These are phyloP conservation scores for Oryza glumipatula DNA, from an alignment of 176 grass and related monocot genomes.

Conservation along the genomic window DNA sequence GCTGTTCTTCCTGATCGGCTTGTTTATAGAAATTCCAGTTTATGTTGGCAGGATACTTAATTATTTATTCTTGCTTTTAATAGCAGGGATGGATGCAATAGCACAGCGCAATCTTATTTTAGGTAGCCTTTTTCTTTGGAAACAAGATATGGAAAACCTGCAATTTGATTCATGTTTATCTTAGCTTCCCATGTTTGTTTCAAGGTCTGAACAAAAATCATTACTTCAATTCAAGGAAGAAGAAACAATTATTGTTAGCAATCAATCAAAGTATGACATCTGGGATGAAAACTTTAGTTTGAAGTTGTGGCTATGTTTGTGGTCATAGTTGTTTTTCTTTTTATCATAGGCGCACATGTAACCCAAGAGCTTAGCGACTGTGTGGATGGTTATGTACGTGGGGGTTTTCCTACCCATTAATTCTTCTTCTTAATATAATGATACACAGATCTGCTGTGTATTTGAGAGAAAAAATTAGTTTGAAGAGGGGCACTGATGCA, in stretches of 20 bases:
- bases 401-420: no score
- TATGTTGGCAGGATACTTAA: conserved; percentile 26
- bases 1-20: conserved; percentile 19
- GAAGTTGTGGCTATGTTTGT: background rate
- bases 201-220: background rate
- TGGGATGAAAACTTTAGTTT: background rate
- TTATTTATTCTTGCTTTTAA: conserved; percentile 33
- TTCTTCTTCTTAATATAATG: no score
- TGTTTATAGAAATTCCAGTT: conserved; percentile 30
- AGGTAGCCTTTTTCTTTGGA: conserved; percentile 21
- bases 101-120: conserved; percentile 44
- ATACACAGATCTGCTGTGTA: no score
- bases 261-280: conserved; percentile 4
- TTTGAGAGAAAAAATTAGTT: background rate
- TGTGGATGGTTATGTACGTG: no score
- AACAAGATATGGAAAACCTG: conserved; percentile 8
- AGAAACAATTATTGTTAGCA: background rate
- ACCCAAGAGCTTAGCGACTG: no score
- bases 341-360: no score
- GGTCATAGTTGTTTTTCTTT: no score
- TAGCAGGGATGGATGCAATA: conserved; percentile 28
- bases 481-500: background rate
- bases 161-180: background rate
- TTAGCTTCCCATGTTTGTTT: conserved; percentile 7
- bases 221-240: background rate